phyloP scores from a whole-genome alignment of 495 filamentous ascomycete genomes.

The Hyaloscypha hepaticicola region DNA sequence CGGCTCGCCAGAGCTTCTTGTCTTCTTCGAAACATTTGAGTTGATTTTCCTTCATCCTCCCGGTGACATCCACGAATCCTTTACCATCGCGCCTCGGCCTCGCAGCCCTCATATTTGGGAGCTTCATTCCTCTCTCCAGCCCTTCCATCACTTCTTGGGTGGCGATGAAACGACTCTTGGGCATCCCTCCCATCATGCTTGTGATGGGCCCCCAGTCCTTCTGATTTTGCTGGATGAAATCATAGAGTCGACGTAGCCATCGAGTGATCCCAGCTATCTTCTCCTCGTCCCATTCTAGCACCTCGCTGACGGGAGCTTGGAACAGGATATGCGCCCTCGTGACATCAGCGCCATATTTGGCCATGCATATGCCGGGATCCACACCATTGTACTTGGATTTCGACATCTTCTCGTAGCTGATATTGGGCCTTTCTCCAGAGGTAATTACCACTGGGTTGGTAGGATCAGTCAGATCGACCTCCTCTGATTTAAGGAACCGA shows the following conservation, averaged over 20 bases:
- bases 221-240: slow-evolving; percentile 12
- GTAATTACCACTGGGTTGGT: slow-evolving; percentile 58
- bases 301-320: slow-evolving; percentile 76
- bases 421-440: slow-evolving; percentile 53
- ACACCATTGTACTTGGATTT: slow-evolving; percentile 94
- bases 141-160: neutral
- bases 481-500: slow-evolving; percentile 73
- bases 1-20: slow-evolving; percentile 56
- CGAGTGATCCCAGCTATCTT: slow-evolving; percentile 78
- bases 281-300: slow-evolving; percentile 84
- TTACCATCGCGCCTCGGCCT: neutral
- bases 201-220: neutral
- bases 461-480: slow-evolving; percentile 63
- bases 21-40: slow-evolving; percentile 44
- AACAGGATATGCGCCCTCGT: slow-evolving; percentile 86
- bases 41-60: neutral
- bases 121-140: neutral
- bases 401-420: slow-evolving; percentile 91
- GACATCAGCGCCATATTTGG: slow-evolving; percentile 75
- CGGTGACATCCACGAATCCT: neutral
- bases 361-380: slow-evolving; percentile 71
- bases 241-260: slow-evolving; percentile 68
- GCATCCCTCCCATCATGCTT: neutral
- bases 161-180: neutral
- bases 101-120: no score